Conservation (phyloP, 139 green algal genomes). For the Picochlorum sp. region DNA sequence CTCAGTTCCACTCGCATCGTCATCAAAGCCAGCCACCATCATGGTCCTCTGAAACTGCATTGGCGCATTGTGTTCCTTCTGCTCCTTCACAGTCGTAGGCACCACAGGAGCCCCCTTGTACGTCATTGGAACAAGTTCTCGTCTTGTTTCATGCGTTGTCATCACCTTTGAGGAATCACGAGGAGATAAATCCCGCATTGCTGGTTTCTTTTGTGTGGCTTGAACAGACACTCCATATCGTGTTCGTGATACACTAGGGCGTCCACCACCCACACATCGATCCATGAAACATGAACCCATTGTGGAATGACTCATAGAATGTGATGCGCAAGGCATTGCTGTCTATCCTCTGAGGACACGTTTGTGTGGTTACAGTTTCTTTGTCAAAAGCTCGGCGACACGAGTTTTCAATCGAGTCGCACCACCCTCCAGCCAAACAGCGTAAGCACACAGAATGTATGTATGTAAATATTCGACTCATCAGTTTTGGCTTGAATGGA, state of each 20-base stretch:
- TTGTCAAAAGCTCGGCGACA: too few relatives aligned
- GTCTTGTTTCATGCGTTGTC: neutral
- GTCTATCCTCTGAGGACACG: too few relatives aligned
- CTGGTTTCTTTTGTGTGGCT: neutral
- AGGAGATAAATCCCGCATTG: neutral
- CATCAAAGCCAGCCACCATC: constrained; percentile 37
- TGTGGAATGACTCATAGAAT: too few relatives aligned
- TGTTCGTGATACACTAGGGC: neutral
- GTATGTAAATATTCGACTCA: too few relatives aligned
- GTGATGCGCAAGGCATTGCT: too few relatives aligned
- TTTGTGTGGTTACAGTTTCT: too few relatives aligned
- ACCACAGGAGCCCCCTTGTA: neutral
- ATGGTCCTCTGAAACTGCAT: constrained; percentile 9
- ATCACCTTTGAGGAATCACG: constrained; percentile 1
- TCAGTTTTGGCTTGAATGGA: too few relatives aligned
- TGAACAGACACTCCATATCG: neutral
- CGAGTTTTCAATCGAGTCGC: too few relatives aligned
- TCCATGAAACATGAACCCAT: too few relatives aligned
- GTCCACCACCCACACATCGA: neutral
- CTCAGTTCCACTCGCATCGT: constrained; percentile 2
- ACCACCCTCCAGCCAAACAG: too few relatives aligned
- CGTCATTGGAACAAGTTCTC: neutral
- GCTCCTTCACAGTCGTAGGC: neutral
- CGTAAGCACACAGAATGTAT: too few relatives aligned
- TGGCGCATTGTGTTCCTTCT: neutral